A percentile compares a stretch with the other conserved stretches of the same genome.
phyloP scores from a whole-genome alignment of 2,329 filamentous ascomycete genomes.

The Lomentospora prolificans region DNA sequence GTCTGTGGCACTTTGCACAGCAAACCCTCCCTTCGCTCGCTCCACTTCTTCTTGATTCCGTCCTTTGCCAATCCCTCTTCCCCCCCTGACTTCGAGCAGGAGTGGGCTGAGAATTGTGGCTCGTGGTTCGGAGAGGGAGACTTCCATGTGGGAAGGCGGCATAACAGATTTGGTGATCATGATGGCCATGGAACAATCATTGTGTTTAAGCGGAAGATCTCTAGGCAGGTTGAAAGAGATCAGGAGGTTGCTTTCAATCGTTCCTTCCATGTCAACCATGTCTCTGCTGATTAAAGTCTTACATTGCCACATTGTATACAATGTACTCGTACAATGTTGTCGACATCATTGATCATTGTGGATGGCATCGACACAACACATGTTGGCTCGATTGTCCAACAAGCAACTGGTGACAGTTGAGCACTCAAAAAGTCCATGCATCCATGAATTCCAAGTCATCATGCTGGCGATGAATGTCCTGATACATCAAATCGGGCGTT shows the following conservation, averaged over 20 bases:
- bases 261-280: too few species aligned
- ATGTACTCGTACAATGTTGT: too few species aligned
- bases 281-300: background rate
- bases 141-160: background rate
- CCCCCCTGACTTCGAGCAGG: too few species aligned
- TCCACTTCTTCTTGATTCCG: background rate
- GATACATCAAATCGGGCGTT: too few species aligned
- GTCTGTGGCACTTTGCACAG: background rate
- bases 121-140: background rate
- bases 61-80: background rate
- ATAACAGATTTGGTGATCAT: background rate
- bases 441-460: too few species aligned
- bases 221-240: background rate
- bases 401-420: too few species aligned
- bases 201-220: slow-evolving; percentile 1
- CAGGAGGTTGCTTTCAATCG: background rate
- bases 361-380: too few species aligned
- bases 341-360: too few species aligned
- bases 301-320: too few species aligned
- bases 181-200: slow-evolving; percentile 2
- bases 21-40: background rate
- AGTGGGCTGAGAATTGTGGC: background rate
- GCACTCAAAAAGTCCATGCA: too few species aligned
- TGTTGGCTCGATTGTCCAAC: too few species aligned
- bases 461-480: too few species aligned